These are phyloP conservation scores for Clitopilus hobsonii DNA, from an alignment of 768 basidiomycete species.

Conservation along the genomic window DNA sequence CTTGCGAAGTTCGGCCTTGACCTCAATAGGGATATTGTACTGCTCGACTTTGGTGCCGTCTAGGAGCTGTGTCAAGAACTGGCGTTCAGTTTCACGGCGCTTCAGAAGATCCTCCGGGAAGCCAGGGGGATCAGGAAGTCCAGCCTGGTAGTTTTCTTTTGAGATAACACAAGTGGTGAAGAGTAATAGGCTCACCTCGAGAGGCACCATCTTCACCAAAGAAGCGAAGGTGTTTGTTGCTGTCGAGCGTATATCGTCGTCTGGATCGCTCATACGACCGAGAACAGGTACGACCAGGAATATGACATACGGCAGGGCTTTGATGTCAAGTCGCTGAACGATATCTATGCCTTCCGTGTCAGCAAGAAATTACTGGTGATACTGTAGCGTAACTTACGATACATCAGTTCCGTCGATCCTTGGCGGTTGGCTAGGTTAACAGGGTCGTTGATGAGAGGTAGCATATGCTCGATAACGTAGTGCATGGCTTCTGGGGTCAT, in stretches of 20 bases:
- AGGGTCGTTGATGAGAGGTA: slow-evolving; percentile 82
- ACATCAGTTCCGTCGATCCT: slow-evolving; percentile 86
- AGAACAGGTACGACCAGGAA: slow-evolving; percentile 96
- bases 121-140: slow-evolving; percentile 92
- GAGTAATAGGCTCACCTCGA: slow-evolving; percentile 61
- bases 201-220: slow-evolving; percentile 95
- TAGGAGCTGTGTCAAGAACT: slow-evolving; percentile 89
- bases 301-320: slow-evolving; percentile 92
- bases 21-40: slow-evolving; percentile 78
- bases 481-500: slow-evolving; percentile 86
- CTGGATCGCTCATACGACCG: slow-evolving; percentile 93
- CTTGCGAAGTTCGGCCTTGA: slow-evolving; percentile 92
- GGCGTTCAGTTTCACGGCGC: slow-evolving; percentile 81
- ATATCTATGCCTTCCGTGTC: slow-evolving; percentile 61
- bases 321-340: slow-evolving; percentile 87
- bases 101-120: slow-evolving; percentile 86
- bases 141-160: slow-evolving; percentile 52
- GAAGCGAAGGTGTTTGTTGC: slow-evolving; percentile 98
- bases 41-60: slow-evolving; percentile 94
- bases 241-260: slow-evolving; percentile 87
- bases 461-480: slow-evolving; percentile 78
- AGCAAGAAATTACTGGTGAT: slow-evolving; percentile 6
- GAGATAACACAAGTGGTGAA: not conserved
- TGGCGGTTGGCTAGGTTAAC: slow-evolving; percentile 72
- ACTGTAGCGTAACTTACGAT: slow-evolving; percentile 52